These are phyloP conservation scores for Flammula alnicola DNA, from an alignment of 1,284 basidiomycete species.

Conservation along the genomic window DNA sequence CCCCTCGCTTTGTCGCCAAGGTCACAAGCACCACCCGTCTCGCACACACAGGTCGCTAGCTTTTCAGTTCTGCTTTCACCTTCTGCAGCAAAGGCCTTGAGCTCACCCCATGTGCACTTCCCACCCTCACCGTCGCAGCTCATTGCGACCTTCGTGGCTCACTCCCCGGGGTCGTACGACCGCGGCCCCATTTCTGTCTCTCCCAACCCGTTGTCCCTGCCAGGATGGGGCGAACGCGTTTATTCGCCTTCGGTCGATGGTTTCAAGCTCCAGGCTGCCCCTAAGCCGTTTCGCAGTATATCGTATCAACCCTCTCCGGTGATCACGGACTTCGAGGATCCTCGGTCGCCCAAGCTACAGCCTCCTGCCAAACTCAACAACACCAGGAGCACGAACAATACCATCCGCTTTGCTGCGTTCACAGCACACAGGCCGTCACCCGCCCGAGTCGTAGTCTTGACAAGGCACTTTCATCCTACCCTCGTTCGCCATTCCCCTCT, in stretches of 20 bases:
- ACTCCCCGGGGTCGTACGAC: constrained; percentile 58
- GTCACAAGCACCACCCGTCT: constrained; percentile 30
- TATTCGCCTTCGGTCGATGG: constrained; percentile 40
- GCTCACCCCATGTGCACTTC: constrained; percentile 63
- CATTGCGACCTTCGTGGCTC: constrained; percentile 50
- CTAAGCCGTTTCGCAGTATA: constrained; percentile 32
- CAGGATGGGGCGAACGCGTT: constrained; percentile 48
- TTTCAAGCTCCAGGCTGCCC: constrained; percentile 40
- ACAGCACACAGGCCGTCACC: constrained; percentile 25
- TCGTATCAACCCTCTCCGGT: constrained; percentile 28
- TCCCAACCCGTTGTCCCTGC: constrained; percentile 53
- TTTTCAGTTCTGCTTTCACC: constrained; percentile 38
- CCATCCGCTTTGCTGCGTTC: constrained; percentile 34
- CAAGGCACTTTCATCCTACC: constrained; percentile 39
- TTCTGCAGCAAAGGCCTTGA: constrained; percentile 22
- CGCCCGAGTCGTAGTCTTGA: constrained; percentile 30
- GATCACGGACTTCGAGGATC: constrained; percentile 35
- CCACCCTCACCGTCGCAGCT: constrained; percentile 54
- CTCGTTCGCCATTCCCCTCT: constrained; percentile 49
- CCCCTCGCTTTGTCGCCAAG: constrained; percentile 40
- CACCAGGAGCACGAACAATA: constrained; percentile 15
- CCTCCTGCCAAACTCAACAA: constrained; percentile 28
- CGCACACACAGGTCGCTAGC: constrained; percentile 26
- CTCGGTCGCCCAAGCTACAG: constrained; percentile 32
- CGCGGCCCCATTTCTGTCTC: constrained; percentile 57